A percentile compares a stretch with the other conserved stretches of the same genome.
Conservation (phyloP, 139 green algal species). For the Tetraselmis striata region DNA sequence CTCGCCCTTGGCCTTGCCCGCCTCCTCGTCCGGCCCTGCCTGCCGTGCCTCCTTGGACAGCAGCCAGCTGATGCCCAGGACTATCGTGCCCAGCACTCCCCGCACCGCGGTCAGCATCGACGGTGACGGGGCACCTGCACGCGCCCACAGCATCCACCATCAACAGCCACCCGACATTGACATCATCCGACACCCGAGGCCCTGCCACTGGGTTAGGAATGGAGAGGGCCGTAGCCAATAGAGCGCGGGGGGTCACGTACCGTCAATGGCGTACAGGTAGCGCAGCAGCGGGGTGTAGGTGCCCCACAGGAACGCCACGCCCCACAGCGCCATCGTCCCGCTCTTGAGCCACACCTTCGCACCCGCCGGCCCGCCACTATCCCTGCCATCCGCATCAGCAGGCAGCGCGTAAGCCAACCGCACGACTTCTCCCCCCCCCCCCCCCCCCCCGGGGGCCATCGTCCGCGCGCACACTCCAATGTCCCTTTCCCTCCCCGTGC, state of each 20-base stretch:
- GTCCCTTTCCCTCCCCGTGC: too few species aligned
- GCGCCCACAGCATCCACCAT: not conserved
- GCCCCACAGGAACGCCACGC: conserved; percentile 18
- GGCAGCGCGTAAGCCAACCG: too few species aligned
- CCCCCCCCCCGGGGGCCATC: too few species aligned
- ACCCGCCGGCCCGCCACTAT: too few species aligned
- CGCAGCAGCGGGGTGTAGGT: conserved; percentile 14
- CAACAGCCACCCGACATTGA: too few species aligned
- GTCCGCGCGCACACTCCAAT: too few species aligned
- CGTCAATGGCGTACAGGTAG: conserved; percentile 9
- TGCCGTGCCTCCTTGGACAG: not conserved
- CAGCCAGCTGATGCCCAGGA: not conserved
- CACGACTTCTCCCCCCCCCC: too few species aligned
- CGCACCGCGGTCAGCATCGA: conserved; percentile 15
- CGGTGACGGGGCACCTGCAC: conserved; percentile 2
- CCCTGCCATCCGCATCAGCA: too few species aligned
- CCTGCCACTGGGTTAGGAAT: too few species aligned
- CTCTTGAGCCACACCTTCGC: not conserved
- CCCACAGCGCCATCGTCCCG: not conserved
- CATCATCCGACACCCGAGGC: too few species aligned
- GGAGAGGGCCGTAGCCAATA: too few species aligned
- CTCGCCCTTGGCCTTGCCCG: not conserved
- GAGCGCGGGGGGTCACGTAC: not conserved
- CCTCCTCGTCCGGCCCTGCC: not conserved
- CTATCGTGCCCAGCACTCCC: not conserved